These are phyloP conservation scores for Adansonia rubrostipa DNA, from an alignment of 441 rosid species.

Conservation along the genomic window DNA sequence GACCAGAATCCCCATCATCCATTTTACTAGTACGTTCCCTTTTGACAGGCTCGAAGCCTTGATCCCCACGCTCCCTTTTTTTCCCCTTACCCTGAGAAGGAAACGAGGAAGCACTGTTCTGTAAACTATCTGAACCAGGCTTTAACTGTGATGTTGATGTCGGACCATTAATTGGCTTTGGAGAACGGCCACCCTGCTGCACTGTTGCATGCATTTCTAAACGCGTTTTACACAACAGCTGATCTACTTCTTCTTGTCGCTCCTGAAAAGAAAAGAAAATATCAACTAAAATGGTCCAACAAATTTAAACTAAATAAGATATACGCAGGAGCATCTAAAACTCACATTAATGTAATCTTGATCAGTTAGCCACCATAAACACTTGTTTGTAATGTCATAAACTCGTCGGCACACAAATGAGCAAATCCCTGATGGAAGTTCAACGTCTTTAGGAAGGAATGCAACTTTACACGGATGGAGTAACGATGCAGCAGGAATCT, in stretches of 20 bases:
- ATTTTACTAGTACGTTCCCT: conserved; percentile 63
- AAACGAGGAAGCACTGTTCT: conserved; percentile 56
- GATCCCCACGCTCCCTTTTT: conserved; percentile 93
- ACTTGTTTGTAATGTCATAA: conserved; percentile 72
- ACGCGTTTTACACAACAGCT: conserved; percentile 65
- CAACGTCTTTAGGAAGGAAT: conserved; percentile 77
- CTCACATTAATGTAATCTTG: conserved; percentile 83
- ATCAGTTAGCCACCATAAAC: conserved; percentile 97
- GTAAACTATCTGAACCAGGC: conserved; percentile 62
- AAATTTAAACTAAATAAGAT: neutral
- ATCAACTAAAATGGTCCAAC: conserved; percentile 16
- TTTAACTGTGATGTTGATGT: conserved; percentile 71
- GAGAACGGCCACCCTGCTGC: conserved; percentile 86
- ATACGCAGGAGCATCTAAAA: conserved; percentile 21
- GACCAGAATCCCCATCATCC: conserved; percentile 70
- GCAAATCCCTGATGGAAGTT: conserved; percentile 75
- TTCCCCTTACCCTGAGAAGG: conserved; percentile 86
- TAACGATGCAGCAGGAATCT: conserved; percentile 78
- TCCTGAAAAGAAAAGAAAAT: conserved; percentile 44
- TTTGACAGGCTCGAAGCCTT: conserved; percentile 69
- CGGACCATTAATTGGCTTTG: conserved; percentile 79
- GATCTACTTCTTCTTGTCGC: conserved; percentile 85
- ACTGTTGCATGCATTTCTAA: conserved; percentile 80
- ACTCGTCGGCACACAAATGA: conserved; percentile 88
- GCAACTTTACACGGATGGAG: conserved; percentile 92